A percentile compares a stretch with the other conserved stretches of the same genome.
Evolutionary conservation across 2,329 filamentous ascomycete species (phyloP).

Genomic region (Penicillium sp.): DNA sequence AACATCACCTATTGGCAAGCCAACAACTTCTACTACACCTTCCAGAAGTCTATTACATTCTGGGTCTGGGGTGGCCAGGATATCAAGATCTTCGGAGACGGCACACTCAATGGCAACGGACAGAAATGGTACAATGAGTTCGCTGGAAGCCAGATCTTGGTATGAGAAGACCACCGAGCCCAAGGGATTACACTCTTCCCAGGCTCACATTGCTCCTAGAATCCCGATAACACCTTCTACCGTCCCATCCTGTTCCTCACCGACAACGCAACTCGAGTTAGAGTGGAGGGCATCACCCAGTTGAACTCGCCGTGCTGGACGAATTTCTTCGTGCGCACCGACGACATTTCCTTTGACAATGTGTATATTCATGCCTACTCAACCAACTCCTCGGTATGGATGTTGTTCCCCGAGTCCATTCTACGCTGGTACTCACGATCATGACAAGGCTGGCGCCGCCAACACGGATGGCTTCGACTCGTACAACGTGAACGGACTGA

Average conservation of each 20-base stretch:
- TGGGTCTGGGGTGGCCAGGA: conserved; percentile 63
- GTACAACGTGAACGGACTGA: conserved; percentile 55
- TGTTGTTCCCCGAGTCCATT: background rate
- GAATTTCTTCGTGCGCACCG: conserved; percentile 59
- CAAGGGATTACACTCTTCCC: background rate
- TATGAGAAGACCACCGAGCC: conserved; percentile 11
- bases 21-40: conserved; percentile 52
- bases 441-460: conserved; percentile 47
- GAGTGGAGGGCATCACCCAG: conserved; percentile 57
- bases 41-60: conserved; percentile 58
- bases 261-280: conserved; percentile 59
- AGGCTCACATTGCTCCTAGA: conserved; percentile 25
- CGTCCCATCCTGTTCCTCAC: conserved; percentile 61
- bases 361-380: conserved; percentile 56
- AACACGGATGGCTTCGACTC: conserved; percentile 65
- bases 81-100: conserved; percentile 59
- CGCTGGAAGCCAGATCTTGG: conserved; percentile 42
- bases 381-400: conserved; percentile 45
- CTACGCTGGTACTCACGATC: background rate
- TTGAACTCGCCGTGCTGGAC: conserved; percentile 64
- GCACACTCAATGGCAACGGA: conserved; percentile 57
- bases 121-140: conserved; percentile 52
- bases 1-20: conserved; percentile 50
- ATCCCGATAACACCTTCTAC: conserved; percentile 55
- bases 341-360: conserved; percentile 55